Evolutionary conservation across 805 yeast genomes (phyloP), one percentile per base, ranked within the genome.

Genomic region (Dipodascopsis uninucleata): DNA sequence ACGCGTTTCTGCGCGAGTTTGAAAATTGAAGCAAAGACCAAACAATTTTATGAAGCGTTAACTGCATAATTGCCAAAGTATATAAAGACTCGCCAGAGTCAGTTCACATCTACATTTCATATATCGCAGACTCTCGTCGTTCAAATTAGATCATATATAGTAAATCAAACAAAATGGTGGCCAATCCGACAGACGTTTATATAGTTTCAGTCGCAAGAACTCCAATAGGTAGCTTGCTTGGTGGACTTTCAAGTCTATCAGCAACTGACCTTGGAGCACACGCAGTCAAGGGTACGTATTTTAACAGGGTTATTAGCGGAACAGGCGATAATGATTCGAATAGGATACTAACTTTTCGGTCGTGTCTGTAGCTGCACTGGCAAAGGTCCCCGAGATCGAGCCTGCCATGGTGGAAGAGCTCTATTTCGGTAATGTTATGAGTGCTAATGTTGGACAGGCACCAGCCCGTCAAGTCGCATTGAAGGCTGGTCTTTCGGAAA

Each of bases 381-480:
- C 83, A 83, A 82, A 84, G 62, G 89, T 85, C 34, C 94, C 95
- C 44, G 77, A 80, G 64, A 75, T 89, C 68, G 74, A 82, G 58
- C 79, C 94, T 37, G 74, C 75, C 33, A 81, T 76, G 52, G 90
- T 85, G 44, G 95, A 89, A 58, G 97, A 90, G 68, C 78, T 89
- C 59, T 75, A 82, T 61, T 86, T 86, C 65, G 97, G 97, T 61
- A 83, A 86, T 61, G 97, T 87, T 29, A 68, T 89, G 60, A 88
- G 83, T 64, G 97, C 95, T 50, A 85, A 85, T 61, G 78, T 83
- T 47, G 97, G 97, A 49, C 97, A 89, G 70, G 89, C 93, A 41
- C 97, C 97, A 33, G 97, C 97, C 23, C 83, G 97, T 70, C 97
- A 89, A 71, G 97, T 89, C 36, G 96, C 93, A 14, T 61, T 88